Percentiles rank a stretch among this genome's conserved stretches.
Evolutionary conservation across 148 eudicot species (phyloP).

Genomic region (Fallopia convolvulus): DNA sequence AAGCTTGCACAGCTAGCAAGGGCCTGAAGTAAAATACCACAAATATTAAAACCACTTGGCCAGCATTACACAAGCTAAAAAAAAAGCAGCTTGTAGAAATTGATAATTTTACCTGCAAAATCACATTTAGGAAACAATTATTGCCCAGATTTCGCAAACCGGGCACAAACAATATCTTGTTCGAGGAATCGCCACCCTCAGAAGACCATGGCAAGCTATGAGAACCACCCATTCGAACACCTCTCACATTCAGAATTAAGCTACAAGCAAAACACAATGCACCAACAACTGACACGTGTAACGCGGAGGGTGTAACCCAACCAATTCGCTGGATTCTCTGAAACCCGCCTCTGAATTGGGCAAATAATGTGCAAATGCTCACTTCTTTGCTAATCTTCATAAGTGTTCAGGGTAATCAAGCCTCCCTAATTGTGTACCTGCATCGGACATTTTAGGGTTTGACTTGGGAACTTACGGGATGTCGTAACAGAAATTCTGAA

Average conservation of each 20-base stretch:
- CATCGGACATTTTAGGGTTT: constrained; percentile 1
- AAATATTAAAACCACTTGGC: not conserved
- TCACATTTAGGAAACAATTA: constrained; percentile 87
- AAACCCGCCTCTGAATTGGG: constrained; percentile 34
- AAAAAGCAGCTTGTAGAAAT: not conserved
- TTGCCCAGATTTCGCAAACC: constrained; percentile 89
- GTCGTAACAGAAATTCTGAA: not conserved
- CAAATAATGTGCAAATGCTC: constrained; percentile 28
- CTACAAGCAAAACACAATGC: constrained; percentile 48
- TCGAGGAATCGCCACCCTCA: constrained; percentile 13
- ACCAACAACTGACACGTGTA: constrained; percentile 40
- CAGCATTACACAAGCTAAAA: not conserved
- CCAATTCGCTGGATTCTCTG: constrained; percentile 24
- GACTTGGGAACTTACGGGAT: not conserved
- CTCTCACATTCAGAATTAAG: constrained; percentile 35
- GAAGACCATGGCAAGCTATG: constrained; percentile 21
- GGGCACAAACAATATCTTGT: constrained; percentile 40
- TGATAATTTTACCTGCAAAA: constrained; percentile 61
- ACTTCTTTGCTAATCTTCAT: constrained; percentile 54
- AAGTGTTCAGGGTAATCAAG: not conserved
- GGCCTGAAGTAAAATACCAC: constrained; percentile 30
- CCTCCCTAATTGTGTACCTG: not conserved
- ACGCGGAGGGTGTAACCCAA: constrained; percentile 44
- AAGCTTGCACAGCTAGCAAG: constrained; percentile 80
- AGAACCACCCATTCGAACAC: constrained; percentile 30